Evolutionary conservation across 768 basidiomycete species (phyloP).

Genomic region (Lactarius indigo): DNA sequence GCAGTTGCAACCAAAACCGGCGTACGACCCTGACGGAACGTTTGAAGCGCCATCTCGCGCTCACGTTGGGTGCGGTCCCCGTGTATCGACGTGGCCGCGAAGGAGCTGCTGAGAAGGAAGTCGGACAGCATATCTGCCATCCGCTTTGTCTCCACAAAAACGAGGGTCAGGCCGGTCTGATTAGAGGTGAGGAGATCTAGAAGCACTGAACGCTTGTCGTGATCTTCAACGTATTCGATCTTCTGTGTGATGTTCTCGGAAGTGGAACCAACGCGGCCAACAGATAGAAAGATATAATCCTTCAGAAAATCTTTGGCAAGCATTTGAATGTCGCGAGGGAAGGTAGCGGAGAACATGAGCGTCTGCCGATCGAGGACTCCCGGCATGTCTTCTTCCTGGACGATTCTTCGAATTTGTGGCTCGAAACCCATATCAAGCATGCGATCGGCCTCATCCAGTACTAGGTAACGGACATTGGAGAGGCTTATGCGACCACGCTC

Average conservation of each 20-base stretch:
- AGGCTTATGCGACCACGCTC: slow-evolving; percentile 97
- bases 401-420: slow-evolving; percentile 97
- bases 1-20: slow-evolving; percentile 98
- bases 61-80: slow-evolving; percentile 98
- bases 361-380: slow-evolving; percentile 87
- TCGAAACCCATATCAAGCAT: slow-evolving; percentile 99
- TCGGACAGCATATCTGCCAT: slow-evolving; percentile 99
- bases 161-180: slow-evolving; percentile 75
- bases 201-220: slow-evolving; percentile 94
- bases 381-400: slow-evolving; percentile 99
- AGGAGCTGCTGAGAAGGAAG: slow-evolving; percentile 78
- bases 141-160: slow-evolving; percentile 99
- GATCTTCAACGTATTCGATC: slow-evolving; percentile 96
- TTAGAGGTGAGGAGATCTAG: slow-evolving; percentile 90
- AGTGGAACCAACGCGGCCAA: slow-evolving; percentile 96
- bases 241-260: slow-evolving; percentile 99
- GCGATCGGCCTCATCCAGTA: slow-evolving; percentile 98
- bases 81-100: slow-evolving; percentile 95
- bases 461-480: slow-evolving; percentile 94
- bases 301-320: slow-evolving; percentile 95
- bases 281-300: slow-evolving; percentile 98
- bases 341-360: slow-evolving; percentile 99
- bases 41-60: slow-evolving; percentile 91
- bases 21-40: slow-evolving; percentile 92
- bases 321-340: slow-evolving; percentile 98